A percentile compares a stretch with the other conserved stretches of the same genome.
Evolutionary conservation across 495 filamentous ascomycete species (phyloP).

Genomic region (Pyronema omphalodes): DNA sequence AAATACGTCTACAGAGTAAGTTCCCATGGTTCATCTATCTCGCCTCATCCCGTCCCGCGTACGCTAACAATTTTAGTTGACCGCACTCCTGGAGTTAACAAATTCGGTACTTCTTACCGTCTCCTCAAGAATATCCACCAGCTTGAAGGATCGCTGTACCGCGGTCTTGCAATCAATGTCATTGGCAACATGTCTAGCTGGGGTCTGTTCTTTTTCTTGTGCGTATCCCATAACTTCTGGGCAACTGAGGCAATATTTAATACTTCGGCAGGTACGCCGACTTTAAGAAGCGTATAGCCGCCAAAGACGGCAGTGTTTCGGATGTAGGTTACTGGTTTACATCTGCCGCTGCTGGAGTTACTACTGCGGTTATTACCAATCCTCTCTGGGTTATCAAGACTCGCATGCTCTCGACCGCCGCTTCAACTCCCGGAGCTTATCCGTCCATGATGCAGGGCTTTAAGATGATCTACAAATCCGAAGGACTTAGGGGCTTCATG

Average conservation of each 20-base stretch:
- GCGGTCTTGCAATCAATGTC: slow-evolving; percentile 76
- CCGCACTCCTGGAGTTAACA: neutral
- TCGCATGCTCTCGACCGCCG: slow-evolving; percentile 75
- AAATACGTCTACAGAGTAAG: slow-evolving; percentile 81
- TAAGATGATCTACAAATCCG: slow-evolving; percentile 39
- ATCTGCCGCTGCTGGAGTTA: slow-evolving; percentile 52
- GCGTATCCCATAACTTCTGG: slow-evolving; percentile 18
- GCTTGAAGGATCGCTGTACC: slow-evolving; percentile 36
- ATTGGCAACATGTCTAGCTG: slow-evolving; percentile 79
- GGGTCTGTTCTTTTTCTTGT: slow-evolving; percentile 77
- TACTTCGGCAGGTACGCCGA: slow-evolving; percentile 18
- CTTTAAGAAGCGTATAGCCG: slow-evolving; percentile 20
- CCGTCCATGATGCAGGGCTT: slow-evolving; percentile 52
- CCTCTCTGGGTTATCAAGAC: slow-evolving; percentile 98
- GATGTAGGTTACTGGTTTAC: slow-evolving; percentile 68
- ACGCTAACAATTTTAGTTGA: neutral
- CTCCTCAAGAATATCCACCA: slow-evolving; percentile 36
- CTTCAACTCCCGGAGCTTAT: slow-evolving; percentile 49
- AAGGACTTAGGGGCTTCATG: slow-evolving; percentile 66
- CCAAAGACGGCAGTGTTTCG: slow-evolving; percentile 28
- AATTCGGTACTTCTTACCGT: slow-evolving; percentile 28
- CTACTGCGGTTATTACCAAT: slow-evolving; percentile 72
- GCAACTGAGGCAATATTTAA: neutral
- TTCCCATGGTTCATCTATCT: neutral
- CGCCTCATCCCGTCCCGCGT: neutral